Evolutionary conservation across 2,329 filamentous ascomycete genomes (phyloP), one percentile per base, ranked within the genome.

Genomic region (Pestalotiopsis sp.): DNA sequence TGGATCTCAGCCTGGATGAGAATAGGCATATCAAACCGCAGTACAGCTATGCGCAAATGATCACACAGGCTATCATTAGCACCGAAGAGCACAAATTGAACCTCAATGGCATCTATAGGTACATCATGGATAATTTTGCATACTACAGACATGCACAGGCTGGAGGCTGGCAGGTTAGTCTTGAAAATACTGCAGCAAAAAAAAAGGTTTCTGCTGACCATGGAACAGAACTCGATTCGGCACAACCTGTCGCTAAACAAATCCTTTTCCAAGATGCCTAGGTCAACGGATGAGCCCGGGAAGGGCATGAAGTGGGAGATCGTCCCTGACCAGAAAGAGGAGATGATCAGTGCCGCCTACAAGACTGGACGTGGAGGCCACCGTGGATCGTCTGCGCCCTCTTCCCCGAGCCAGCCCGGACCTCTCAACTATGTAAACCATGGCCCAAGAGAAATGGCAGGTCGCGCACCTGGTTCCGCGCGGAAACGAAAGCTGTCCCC

Each of bases 251-350:
- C 96, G 1, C 82, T 99, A 57, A 98, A 97, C 80, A 97, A 98
- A 78, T 90, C 92, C 0, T 99, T 99, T 76, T 91, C 94, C 74
- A 99, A 99, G 80, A 92, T 97, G 9, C 93, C 96, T 3, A 91
- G 96, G 61, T 91, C 93, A 17, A 97, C 94, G 0, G 94, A 98
- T 74, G 96, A 99, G 78, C 96, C 96, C 25, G 96, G 96, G 13
- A 99, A 99, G 79, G 96, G 96, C 36, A 98, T 98, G 94, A 98
- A 98, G 79, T 99, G 96, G 96, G 93, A 95, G 80, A 95, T 99
- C 76, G 90, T 93, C 3, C 87, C 93, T 1, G 93, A 97, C 71
- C 88, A 91, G 72, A 90, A 92, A 63, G 93, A 98, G 20, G 95
- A 97, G 66, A 97, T 98, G 85, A 87, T 94, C 69, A 92, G 92